phyloP scores from a whole-genome alignment of 2,329 filamentous ascomycete species.

The Sclerotinia minor region DNA sequence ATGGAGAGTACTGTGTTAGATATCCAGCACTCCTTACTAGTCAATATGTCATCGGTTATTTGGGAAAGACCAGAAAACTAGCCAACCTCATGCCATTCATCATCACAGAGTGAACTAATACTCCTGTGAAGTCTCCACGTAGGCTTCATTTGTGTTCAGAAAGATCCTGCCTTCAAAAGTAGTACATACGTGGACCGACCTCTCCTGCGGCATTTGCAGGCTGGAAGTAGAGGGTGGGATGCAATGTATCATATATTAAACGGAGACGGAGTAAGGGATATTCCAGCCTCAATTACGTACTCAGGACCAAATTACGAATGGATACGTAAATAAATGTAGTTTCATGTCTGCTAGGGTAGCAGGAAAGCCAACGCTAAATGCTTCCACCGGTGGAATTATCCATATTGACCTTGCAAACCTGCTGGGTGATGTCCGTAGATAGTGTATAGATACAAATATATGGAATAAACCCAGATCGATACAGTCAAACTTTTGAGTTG shows the following conservation, averaged over 20 bases:
- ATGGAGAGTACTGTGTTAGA: neutral
- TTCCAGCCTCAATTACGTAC: neutral
- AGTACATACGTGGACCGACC: neutral
- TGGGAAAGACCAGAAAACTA: neutral
- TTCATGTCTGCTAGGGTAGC: neutral
- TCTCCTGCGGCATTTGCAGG: neutral
- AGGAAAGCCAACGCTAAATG: neutral
- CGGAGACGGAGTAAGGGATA: neutral
- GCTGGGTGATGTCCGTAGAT: neutral
- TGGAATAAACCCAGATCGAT: neutral
- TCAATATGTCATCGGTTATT: neutral
- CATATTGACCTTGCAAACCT: neutral
- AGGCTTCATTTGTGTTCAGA: conserved; percentile 2
- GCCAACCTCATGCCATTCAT: neutral
- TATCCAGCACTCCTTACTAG: neutral
- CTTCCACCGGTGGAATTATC: neutral
- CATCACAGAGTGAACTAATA: conserved; percentile 5
- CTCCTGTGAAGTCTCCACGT: neutral
- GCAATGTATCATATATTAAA: neutral
- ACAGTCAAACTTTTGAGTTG: neutral
- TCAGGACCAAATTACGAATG: neutral
- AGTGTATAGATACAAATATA: neutral
- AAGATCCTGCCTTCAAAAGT: neutral
- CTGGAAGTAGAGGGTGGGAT: neutral
- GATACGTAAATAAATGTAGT: neutral